phyloP scores from a whole-genome alignment of 139 green algal species.

The Closterium sp. region DNA sequence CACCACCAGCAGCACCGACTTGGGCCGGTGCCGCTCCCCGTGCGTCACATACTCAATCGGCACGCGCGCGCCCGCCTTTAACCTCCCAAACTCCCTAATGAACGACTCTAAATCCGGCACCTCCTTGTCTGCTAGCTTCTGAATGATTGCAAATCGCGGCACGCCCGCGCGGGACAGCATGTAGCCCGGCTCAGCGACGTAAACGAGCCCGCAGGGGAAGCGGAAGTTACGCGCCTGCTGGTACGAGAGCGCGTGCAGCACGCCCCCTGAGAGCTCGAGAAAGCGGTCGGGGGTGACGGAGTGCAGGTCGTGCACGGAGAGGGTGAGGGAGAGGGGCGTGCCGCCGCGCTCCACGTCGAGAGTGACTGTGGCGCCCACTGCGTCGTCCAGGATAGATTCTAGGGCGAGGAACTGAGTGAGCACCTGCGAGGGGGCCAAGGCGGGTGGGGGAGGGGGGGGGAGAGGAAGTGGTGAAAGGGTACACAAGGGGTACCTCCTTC shows the following conservation, averaged over 20 bases:
- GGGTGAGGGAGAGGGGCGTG: slow-evolving; percentile 46
- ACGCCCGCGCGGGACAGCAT: slow-evolving; percentile 60
- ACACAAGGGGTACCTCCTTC: not conserved
- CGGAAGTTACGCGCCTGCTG: slow-evolving; percentile 80
- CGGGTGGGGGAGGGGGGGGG: not conserved
- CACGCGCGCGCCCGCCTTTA: slow-evolving; percentile 55
- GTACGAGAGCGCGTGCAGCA: slow-evolving; percentile 81
- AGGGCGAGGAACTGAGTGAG: slow-evolving; percentile 77
- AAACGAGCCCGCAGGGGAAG: slow-evolving; percentile 63
- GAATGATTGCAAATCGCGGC: slow-evolving; percentile 81
- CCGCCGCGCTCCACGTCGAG: slow-evolving; percentile 67
- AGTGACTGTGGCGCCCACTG: slow-evolving; percentile 55
- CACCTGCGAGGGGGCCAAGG: slow-evolving; percentile 34
- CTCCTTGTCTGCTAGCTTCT: slow-evolving; percentile 57
- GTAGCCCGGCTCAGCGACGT: slow-evolving; percentile 77
- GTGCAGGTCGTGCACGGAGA: slow-evolving; percentile 74
- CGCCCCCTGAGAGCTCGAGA: slow-evolving; percentile 74
- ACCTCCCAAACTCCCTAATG: slow-evolving; percentile 24
- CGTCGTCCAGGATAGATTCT: slow-evolving; percentile 74
- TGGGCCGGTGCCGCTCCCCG: slow-evolving; percentile 57
- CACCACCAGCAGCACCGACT: slow-evolving; percentile 36
- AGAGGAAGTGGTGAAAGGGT: not conserved
- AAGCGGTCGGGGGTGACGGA: slow-evolving; percentile 56
- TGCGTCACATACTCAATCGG: slow-evolving; percentile 74
- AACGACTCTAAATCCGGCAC: slow-evolving; percentile 70